Evolutionary conservation across 306 rosid genomes (phyloP).

Genomic region (Quillaja saponaria): DNA sequence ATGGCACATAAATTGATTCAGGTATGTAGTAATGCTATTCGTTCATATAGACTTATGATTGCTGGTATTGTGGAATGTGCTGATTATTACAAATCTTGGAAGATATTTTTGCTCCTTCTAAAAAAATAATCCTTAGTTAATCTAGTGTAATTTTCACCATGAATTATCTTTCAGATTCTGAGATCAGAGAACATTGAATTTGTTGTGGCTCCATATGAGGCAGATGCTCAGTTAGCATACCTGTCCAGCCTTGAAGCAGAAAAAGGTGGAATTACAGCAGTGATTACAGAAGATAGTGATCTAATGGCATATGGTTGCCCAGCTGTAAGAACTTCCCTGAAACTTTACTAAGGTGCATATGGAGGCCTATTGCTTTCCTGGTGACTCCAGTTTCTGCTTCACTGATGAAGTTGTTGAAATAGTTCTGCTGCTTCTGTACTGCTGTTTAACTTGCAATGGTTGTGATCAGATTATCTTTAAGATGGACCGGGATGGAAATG

Average conservation of each 20-base stretch:
- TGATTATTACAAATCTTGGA: slow-evolving; percentile 3
- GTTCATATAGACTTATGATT: background rate
- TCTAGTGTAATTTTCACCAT: slow-evolving; percentile 14
- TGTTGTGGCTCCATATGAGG: slow-evolving; percentile 96
- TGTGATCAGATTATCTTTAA: slow-evolving; percentile 69
- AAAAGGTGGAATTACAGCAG: slow-evolving; percentile 72
- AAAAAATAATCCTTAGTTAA: slow-evolving; percentile 3
- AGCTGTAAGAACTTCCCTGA: slow-evolving; percentile 68
- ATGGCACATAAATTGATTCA: slow-evolving; percentile 78
- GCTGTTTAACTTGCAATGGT: slow-evolving; percentile 36
- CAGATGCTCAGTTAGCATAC: slow-evolving; percentile 94
- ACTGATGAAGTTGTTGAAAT: too few relatives aligned
- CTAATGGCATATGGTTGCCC: slow-evolving; percentile 88
- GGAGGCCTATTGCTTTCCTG: slow-evolving; percentile 40
- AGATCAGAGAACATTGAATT: slow-evolving; percentile 79
- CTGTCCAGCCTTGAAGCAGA: slow-evolving; percentile 57
- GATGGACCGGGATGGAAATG: slow-evolving; percentile 89
- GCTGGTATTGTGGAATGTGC: background rate
- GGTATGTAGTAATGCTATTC: slow-evolving; percentile 43
- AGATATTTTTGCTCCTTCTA: slow-evolving; percentile 13
- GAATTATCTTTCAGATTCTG: slow-evolving; percentile 55
- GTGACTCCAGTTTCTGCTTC: slow-evolving; percentile 14
- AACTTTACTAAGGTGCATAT: slow-evolving; percentile 43
- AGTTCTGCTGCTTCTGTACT: too few relatives aligned
- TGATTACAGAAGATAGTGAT: slow-evolving; percentile 78